phyloP scores from a whole-genome alignment of 2,329 filamentous ascomycete genomes.

The Penicillium sp. region DNA sequence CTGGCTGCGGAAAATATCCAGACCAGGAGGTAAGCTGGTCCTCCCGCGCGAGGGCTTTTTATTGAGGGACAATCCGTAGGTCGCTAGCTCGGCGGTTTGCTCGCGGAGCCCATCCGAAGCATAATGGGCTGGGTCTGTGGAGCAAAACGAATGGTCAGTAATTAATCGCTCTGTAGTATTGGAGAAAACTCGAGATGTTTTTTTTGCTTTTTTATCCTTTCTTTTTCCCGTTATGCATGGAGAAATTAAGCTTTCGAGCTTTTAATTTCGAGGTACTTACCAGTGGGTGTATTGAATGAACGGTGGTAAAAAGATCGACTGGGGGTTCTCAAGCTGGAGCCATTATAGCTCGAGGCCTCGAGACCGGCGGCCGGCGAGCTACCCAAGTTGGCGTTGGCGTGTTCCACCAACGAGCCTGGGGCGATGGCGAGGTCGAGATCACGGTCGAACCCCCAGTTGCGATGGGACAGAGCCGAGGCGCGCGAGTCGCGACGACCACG shows the following conservation, averaged over 20 bases:
- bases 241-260: not conserved
- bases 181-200: not conserved
- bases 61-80: conserved; percentile 67
- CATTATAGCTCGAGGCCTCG: conserved; percentile 33
- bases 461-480: conserved; percentile 28
- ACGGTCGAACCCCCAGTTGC: conserved; percentile 24
- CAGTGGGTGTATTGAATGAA: conserved; percentile 45
- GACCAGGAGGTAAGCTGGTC: conserved; percentile 29
- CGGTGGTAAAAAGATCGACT: conserved; percentile 49
- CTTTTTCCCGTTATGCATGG: not conserved
- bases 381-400: conserved; percentile 30
- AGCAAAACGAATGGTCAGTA: conserved; percentile 43
- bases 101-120: conserved; percentile 76
- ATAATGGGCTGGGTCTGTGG: conserved; percentile 69
- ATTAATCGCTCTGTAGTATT: conserved; percentile 1
- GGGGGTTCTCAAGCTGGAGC: conserved; percentile 42
- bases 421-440: conserved; percentile 20
- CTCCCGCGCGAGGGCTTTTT: conserved; percentile 29
- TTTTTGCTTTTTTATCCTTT: not conserved
- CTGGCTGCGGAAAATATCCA: conserved; percentile 33
- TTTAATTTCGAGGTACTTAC: conserved; percentile 25
- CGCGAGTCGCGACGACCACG: conserved; percentile 34
- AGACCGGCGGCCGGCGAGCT: conserved; percentile 30
- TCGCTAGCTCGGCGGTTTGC: conserved; percentile 84
- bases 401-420: conserved; percentile 30